A percentile compares a stretch with the other conserved stretches of the same genome.
Conservation (phyloP, 345 rosid genomes). For the Dipteronia sinensis region DNA sequence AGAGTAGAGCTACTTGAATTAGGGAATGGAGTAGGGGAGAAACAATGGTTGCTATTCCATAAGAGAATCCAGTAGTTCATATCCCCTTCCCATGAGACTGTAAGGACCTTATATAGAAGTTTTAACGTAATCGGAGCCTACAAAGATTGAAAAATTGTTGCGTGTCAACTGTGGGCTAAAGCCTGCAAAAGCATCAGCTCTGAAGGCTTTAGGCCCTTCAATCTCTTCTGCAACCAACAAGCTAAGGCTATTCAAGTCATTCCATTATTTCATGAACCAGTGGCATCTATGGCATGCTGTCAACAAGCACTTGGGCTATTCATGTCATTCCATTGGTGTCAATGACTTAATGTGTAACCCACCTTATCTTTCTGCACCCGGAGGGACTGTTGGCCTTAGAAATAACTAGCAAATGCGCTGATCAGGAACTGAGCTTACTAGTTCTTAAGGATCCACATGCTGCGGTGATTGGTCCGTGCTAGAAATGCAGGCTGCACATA, state of each 20-base stretch:
- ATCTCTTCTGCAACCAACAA: not conserved
- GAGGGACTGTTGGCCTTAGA: not conserved
- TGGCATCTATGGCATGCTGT: not conserved
- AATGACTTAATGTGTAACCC: not conserved
- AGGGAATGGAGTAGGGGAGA: not conserved
- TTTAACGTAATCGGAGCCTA: not conserved
- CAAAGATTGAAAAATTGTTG: not conserved
- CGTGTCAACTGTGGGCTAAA: not conserved
- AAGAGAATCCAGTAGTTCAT: not conserved
- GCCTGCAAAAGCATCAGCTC: not conserved
- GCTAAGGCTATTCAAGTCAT: not conserved
- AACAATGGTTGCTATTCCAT: not conserved
- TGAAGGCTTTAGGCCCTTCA: not conserved
- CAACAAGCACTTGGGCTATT: not conserved
- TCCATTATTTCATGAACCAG: not conserved
- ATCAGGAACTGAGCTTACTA: not conserved
- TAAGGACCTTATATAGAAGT: not conserved
- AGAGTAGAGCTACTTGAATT: not conserved
- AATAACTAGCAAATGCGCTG: not conserved
- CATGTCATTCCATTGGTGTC: not conserved
- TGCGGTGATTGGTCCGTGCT: not conserved
- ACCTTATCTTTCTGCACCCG: not conserved
- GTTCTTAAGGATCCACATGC: not conserved
- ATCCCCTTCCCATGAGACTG: not conserved
- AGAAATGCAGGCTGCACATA: not conserved